Evolutionary conservation across 495 filamentous ascomycete species (phyloP), one percentile per base, ranked within the genome.

Genomic region (Neurospora sp.): DNA sequence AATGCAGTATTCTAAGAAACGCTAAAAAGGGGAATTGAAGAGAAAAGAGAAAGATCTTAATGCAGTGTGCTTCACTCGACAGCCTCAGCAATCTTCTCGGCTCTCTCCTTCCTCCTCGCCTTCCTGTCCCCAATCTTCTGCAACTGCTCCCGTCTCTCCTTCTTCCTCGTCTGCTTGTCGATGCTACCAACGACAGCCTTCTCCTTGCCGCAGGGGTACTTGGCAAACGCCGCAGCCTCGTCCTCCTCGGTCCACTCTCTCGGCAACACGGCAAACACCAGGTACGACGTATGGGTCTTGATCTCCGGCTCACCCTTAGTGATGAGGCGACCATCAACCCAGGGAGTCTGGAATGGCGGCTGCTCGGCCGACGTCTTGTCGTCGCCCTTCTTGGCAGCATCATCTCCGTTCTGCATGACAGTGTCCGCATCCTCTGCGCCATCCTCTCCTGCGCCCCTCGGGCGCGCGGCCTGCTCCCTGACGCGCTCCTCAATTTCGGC

Each of bases 261-360:
- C 14, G 96, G 96, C 71, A 99, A 82, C 6, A 96, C 83, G 2
- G 96, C 96, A 87, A 99, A 99, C 7, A 96, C 92, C 18, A 99
- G 86, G 81, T 98, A 99, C 14, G 91, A 93, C 0, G 96, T 99
- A 82, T 99, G 96, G 11, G 90, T 94, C 87, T 97, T 97, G 39
- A 98, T 81, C 83, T 99, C 95, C 2, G 90, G 86, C 83, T 98
- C 96, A 6, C 90, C 88, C 35, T 94, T 88, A 74, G 94, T 93
- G 11, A 92, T 85, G 72, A 98, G 76, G 23, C 90, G 88, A 6
- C 96, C 96, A 49, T 93, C 89, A 74, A 83, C 76, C 84, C 85
- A 87, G 14, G 80, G 79, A 1, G 75, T 18, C 35, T 20, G 66
- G 2, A 72, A 71, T n/a, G 72, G 35, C 20, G 44, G 14, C n/a